Evolutionary conservation across 805 yeast genomes (phyloP), one percentile per base, ranked within the genome.

Genomic region (Yarrowia divulgata): DNA sequence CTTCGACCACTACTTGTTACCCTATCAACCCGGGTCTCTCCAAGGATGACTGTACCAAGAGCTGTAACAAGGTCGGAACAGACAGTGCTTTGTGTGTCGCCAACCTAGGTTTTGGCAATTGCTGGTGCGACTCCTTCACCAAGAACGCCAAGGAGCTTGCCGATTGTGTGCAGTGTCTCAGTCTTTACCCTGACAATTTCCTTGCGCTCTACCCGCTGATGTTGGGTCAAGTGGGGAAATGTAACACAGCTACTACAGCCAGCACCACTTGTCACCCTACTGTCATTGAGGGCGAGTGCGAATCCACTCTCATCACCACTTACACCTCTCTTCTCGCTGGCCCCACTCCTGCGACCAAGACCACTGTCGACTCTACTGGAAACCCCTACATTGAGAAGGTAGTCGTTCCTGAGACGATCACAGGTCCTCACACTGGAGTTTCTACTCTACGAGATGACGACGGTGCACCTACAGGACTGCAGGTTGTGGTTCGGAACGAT

Each of bases 101-200:
- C 35, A 14, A 13, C 12, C 18, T 48, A 4, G 50, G 50, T 6
- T 0, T 48, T 14, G 52, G 52, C 12, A 7, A 7, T 18, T 54
- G 58, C 19, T 54, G 58, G 58, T 54, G 58, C 19, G 34, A 54
- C 8, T 12, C 18, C 10, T 37, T 54, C 23, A 8, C 10, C 3
- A 18, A 18, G 14, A 35, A 54, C 43, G n/a, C 42, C 12, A n/a
- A 54, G 34, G 43, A 18, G 3, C 34, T 37, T 2, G n/a, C 42
- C 8, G 58, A 54, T 19, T 54, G 58, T 37, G 34, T 54, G 1
- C 58, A 54, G 32, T 54, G 58, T 37, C 42, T 54, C 19, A 18
- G 34, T 13, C n/a, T 54, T 1, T 54, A 12, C 43, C 5, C 10
- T 8, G 58, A 54, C 29, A 18, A 12, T 32, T 40, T 54, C 34